phyloP scores from a whole-genome alignment of 306 rosid species.

The Casuarina equisetifolia region DNA sequence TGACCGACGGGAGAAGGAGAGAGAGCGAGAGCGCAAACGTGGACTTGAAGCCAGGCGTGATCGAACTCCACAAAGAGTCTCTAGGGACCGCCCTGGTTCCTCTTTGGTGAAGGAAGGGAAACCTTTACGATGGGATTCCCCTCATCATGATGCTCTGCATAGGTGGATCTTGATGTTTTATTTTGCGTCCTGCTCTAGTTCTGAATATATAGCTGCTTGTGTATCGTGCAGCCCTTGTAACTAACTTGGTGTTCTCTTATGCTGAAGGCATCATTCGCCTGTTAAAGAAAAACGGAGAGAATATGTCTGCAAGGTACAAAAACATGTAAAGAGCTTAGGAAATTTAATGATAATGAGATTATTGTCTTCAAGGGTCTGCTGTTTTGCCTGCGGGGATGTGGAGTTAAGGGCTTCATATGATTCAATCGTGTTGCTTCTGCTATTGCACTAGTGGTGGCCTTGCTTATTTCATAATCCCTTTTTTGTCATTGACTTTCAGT shows the following conservation, averaged over 20 bases:
- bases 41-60: conserved; percentile 49
- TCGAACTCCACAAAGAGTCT: conserved; percentile 57
- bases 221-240: conserved; percentile 66
- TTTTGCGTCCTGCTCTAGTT: conserved; percentile 75
- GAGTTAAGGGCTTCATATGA: conserved; percentile 29
- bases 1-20: conserved; percentile 85
- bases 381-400: conserved; percentile 42
- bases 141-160: conserved; percentile 71
- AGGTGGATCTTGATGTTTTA: conserved; percentile 96
- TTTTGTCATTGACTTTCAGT: conserved; percentile 29
- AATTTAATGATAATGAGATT: conserved; percentile 55
- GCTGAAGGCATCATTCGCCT: conserved; percentile 99
- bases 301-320: conserved; percentile 97
- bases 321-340: conserved; percentile 47
- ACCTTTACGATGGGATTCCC: conserved; percentile 75
- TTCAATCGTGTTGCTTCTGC: conserved; percentile 20
- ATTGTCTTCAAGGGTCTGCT: conserved; percentile 46
- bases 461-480: neutral
- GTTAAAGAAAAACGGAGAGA: conserved; percentile 99
- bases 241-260: conserved; percentile 95
- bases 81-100: conserved; percentile 74
- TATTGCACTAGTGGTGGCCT: conserved; percentile 11
- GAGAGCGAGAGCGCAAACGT: conserved; percentile 74
- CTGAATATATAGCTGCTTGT: conserved; percentile 77
- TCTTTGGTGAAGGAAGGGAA: conserved; percentile 87